Evolutionary conservation across 2,329 filamentous ascomycete genomes (phyloP).

Genomic region (Magnaporthales sp.): DNA sequence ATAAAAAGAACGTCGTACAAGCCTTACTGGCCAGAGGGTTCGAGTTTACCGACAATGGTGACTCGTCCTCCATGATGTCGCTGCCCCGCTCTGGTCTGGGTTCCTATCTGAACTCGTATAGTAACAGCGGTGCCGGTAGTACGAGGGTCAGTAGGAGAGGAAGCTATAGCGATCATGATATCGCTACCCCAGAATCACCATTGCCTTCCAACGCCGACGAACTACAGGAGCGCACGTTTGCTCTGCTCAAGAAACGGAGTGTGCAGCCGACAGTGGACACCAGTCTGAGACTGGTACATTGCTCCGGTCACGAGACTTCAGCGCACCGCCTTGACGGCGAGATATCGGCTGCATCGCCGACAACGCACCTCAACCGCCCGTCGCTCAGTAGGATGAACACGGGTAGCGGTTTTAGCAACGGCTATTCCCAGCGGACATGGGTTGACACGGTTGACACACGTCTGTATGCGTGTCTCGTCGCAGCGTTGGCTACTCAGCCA

Average conservation of each 20-base stretch:
- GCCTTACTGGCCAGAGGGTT: constrained; percentile 76
- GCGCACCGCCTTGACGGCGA: constrained; percentile 23
- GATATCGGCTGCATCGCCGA: constrained; percentile 19
- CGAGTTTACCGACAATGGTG: constrained; percentile 67
- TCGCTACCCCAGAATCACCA: constrained; percentile 49
- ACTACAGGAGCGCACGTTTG: constrained; percentile 75
- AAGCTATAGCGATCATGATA: constrained; percentile 14
- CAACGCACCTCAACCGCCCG: constrained; percentile 13
- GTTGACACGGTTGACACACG: constrained; percentile 53
- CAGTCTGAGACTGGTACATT: constrained; percentile 67
- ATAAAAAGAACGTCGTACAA: constrained; percentile 64
- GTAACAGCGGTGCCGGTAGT: constrained; percentile 13
- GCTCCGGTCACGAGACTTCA: constrained; percentile 55
- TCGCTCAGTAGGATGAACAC: constrained; percentile 26
- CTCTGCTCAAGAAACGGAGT: constrained; percentile 66
- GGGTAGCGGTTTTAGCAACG: constrained; percentile 2
- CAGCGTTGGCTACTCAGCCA: constrained; percentile 49
- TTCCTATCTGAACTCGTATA: constrained; percentile 8
- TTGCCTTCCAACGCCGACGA: constrained; percentile 71
- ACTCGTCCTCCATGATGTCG: constrained; percentile 58
- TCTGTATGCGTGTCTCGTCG: constrained; percentile 54
- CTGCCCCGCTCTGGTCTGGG: constrained; percentile 26
- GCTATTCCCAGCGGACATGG: constrained; percentile 30
- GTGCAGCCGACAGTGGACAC: constrained; percentile 66
- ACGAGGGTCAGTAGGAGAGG: constrained; percentile 19